Conservation (phyloP, 2,329 filamentous ascomycete genomes). For the Scolecobasidium constrictum region DNA sequence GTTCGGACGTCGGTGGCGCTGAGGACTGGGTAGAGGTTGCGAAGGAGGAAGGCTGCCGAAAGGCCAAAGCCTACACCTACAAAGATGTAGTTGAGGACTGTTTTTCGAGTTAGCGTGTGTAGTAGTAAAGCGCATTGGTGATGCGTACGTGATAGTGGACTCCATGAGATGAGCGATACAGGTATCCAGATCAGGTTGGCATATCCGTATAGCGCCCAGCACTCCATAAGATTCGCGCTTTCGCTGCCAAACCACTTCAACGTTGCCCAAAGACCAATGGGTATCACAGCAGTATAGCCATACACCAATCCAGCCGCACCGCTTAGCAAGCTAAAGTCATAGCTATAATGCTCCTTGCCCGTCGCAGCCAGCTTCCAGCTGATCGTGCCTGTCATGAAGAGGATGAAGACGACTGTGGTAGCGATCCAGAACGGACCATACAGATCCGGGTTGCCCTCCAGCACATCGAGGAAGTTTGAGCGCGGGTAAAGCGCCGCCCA, state of each 20-base stretch:
- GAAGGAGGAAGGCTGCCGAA: constrained; percentile 26
- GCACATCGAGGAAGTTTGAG: constrained; percentile 89
- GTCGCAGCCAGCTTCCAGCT: constrained; percentile 72
- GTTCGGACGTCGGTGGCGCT: constrained; percentile 87
- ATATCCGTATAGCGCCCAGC: constrained; percentile 92
- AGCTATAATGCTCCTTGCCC: constrained; percentile 63
- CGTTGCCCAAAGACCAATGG: constrained; percentile 73
- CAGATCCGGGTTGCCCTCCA: constrained; percentile 92
- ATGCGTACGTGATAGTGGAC: constrained; percentile 52
- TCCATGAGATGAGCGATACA: constrained; percentile 86
- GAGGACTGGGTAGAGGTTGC: constrained; percentile 55
- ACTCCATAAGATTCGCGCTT: constrained; percentile 85
- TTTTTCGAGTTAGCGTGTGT: not conserved
- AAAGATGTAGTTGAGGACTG: constrained; percentile 82
- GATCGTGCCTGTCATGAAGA: constrained; percentile 92
- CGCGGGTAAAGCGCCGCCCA: constrained; percentile 81
- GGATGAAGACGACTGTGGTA: constrained; percentile 88
- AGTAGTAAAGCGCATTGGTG: not conserved
- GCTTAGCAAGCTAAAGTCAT: constrained; percentile 82
- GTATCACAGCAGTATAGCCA: constrained; percentile 80
- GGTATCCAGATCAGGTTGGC: constrained; percentile 95
- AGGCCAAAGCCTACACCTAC: constrained; percentile 52
- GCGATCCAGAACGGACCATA: constrained; percentile 99
- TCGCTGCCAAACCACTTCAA: constrained; percentile 94
- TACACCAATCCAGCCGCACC: constrained; percentile 92